Percentiles rank a stretch among this genome's conserved stretches.
phyloP scores from a whole-genome alignment of 352 stramenopile genomes.

The Phytophthora uliginosa region DNA sequence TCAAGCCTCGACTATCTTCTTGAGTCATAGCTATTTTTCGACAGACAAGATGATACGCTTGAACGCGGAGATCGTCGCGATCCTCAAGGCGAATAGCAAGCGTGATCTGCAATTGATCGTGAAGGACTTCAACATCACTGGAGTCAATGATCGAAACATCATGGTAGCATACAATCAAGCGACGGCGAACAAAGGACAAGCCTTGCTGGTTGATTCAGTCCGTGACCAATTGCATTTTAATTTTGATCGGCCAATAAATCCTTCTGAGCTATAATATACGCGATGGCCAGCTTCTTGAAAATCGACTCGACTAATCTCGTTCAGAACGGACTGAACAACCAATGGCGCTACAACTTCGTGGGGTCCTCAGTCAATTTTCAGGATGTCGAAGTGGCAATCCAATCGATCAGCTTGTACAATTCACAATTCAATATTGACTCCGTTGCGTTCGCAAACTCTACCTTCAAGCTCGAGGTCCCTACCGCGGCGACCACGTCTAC shows the following conservation, averaged over 20 bases:
- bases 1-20: neutral
- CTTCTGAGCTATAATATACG: neutral
- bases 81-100: neutral
- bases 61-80: neutral
- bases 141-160: neutral
- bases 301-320: neutral
- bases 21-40: neutral
- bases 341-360: neutral
- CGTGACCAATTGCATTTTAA: neutral
- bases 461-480: slow-evolving; percentile 8
- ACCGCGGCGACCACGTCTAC: slow-evolving; percentile 14
- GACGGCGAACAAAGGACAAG: neutral
- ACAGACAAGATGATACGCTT: neutral
- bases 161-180: neutral
- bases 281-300: neutral
- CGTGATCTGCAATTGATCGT: neutral
- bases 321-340: neutral
- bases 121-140: neutral
- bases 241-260: neutral
- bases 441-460: neutral
- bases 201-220: neutral
- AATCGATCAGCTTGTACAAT: neutral
- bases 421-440: neutral
- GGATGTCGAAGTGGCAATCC: neutral
- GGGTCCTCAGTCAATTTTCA: neutral